Percentiles rank a stretch among this genome's conserved stretches.
Conservation (phyloP, 2,329 filamentous ascomycete genomes). For the Alternaria sp. region DNA sequence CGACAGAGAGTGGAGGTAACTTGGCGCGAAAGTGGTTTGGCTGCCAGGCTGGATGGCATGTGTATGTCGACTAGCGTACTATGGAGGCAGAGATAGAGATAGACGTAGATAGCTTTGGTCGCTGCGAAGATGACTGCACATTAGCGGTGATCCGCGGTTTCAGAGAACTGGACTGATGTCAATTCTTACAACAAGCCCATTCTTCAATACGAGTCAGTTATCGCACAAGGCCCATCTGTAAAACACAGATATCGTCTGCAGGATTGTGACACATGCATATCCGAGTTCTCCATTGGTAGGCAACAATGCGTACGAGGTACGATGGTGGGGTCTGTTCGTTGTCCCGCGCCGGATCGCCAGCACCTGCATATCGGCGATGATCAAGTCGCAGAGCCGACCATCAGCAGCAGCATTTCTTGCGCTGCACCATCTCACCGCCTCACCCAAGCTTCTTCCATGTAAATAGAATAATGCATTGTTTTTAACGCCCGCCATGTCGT, state of each 20-base stretch:
- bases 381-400: constrained; percentile 25
- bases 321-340: constrained; percentile 34
- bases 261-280: background rate
- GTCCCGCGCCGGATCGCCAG: constrained; percentile 31
- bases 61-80: constrained; percentile 65
- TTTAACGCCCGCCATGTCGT: constrained; percentile 48
- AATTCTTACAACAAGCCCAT: background rate
- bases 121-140: background rate
- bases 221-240: background rate
- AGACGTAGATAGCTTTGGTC: background rate
- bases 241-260: background rate
- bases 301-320: constrained; percentile 17
- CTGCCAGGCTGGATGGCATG: constrained; percentile 64
- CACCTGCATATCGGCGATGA: constrained; percentile 30
- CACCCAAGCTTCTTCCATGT: constrained; percentile 39
- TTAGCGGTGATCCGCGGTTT: background rate
- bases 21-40: constrained; percentile 69
- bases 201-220: background rate
- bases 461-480: constrained; percentile 53
- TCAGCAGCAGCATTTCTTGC: constrained; percentile 33
- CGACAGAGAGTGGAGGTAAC: constrained; percentile 68
- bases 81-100: background rate
- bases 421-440: constrained; percentile 30
- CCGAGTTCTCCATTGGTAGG: constrained; percentile 5
- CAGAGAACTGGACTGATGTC: background rate